These are phyloP conservation scores for Thielaviopsis populi DNA, from an alignment of 2,329 filamentous ascomycete genomes.

Conservation along the genomic window DNA sequence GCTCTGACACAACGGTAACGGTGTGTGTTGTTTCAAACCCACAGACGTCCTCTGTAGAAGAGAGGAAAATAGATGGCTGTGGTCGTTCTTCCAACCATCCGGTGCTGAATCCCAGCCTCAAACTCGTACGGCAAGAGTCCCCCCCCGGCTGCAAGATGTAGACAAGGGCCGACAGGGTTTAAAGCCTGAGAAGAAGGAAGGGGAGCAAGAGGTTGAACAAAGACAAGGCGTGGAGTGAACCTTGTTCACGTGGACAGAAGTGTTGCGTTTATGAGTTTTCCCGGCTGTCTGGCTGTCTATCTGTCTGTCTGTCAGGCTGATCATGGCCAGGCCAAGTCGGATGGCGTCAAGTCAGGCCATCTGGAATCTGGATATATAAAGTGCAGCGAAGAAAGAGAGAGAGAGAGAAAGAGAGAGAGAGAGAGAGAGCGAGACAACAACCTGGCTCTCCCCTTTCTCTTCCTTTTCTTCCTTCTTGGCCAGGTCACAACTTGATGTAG, in stretches of 20 bases:
- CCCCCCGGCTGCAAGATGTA: not conserved
- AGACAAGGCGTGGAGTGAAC: not conserved
- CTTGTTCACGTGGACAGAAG: not conserved
- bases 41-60: not conserved
- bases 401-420: too few relatives aligned
- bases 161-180: not conserved
- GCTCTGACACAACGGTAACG: too few relatives aligned
- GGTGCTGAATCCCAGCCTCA: not conserved
- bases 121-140: not conserved
- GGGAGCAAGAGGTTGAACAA: not conserved
- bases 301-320: too few relatives aligned
- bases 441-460: not conserved
- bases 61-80: not conserved
- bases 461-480: not conserved
- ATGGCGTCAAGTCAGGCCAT: not conserved
- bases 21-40: not conserved
- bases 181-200: not conserved
- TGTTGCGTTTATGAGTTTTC: not conserved
- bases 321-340: not conserved
- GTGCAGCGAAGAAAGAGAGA: too few relatives aligned
- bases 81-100: not conserved
- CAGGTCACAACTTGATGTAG: not conserved
- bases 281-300: not conserved
- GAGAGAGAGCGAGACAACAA: too few relatives aligned
- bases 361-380: not conserved